Base-by-base conservation (phyloP, 2,329 filamentous ascomycete genomes). In the Penicillium glabrum region DNA sequence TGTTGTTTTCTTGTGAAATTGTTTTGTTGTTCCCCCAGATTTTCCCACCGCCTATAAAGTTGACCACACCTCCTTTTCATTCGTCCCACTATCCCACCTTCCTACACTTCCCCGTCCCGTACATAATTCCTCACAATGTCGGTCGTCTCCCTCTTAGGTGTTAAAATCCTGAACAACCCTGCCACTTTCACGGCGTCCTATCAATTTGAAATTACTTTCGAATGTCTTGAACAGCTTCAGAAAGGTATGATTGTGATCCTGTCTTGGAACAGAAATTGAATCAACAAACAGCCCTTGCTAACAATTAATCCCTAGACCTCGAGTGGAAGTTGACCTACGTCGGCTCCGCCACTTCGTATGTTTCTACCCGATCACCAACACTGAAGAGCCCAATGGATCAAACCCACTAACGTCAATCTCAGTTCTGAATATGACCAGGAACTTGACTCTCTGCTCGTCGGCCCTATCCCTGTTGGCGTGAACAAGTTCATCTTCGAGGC, bases 321-420 rank as follows among this genome's bases (percentile, higher is more conserved):
- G 95, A 99, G 79, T 99, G 95, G 95, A 99, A 99, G 79, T 83
- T 99, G 69, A 99, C 92, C 75, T 99, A 99, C 69, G 95, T 99
- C 72, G 96, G 95, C 71, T 99, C 95, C 67, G 95, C 96, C 62
- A 98, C 93, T 56, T 96, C 91, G 90, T 96, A 83, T 81, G 89
- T 83, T 65, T 16, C 53, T 52, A 51, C 53, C 26, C 41, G 6
- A 26, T 51, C 31, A 8, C 13, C 5, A 24, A 19, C n/a, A 47
- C 9, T 11, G 13, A 23, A 13, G 21, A 6, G 19, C 16, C 21
- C 45, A 37, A 47, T 46, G 47, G 19, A 58, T 24, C 19, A 10
- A 43, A 2, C 19, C 24, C 43, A 43, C 43, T 53, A 53, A 45
- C 29, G 24, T 26, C n/a, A 16, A 26, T 35, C 24, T 23, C 31